Evolutionary conservation across 23 red algal genomes (phyloP), one percentile per base, ranked within the genome.

Genomic region (Gracilaria gracilis): DNA sequence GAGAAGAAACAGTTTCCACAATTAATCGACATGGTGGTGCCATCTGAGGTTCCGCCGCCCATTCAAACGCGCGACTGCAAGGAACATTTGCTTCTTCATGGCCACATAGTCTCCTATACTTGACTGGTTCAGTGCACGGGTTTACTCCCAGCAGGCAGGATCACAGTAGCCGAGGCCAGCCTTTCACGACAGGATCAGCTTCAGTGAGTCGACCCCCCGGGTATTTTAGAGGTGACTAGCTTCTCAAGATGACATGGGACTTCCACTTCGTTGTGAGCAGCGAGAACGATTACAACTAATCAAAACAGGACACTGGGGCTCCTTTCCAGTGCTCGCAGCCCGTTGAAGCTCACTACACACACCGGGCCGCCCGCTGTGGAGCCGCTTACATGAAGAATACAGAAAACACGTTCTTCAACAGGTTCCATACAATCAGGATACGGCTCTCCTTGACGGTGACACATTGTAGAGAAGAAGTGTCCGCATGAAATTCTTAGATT

Each of bases 181-280:
- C 32, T 82, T n/a, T 13, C 9, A 91, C 76, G 23, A 91, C 58
- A 8, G 42, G 34, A 44, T 58, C 55, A 37, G 15, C 38, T 48
- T 82, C 28, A 24, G 69, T 24, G 21, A 73, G 5, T 33, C 75
- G 55, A 82, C 25, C 12, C 23, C 88, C n/a, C 88, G 0, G 88
- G n/a, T 5, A 53, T 0, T 55, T 57, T 61, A 21, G 9, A 42
- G 15, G 34, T 55, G 29, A 82, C 32, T 21, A 48, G 58, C 9
- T 51, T 35, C 29, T 91, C 88, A 32, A 81, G 32, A 73, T 91
- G 88, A 91, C 88, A 91, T 37, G 53, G 61, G 11, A 91, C 29
- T 73, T 91, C 78, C 25, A 82, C 54, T 21, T 37, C 27, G 77
- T n/a, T 91, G 88, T 12, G 57, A 44, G 51, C 88, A 91, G 48